Base-by-base conservation (phyloP, 148 eudicot genomes). In the Chenopodium album region DNA sequence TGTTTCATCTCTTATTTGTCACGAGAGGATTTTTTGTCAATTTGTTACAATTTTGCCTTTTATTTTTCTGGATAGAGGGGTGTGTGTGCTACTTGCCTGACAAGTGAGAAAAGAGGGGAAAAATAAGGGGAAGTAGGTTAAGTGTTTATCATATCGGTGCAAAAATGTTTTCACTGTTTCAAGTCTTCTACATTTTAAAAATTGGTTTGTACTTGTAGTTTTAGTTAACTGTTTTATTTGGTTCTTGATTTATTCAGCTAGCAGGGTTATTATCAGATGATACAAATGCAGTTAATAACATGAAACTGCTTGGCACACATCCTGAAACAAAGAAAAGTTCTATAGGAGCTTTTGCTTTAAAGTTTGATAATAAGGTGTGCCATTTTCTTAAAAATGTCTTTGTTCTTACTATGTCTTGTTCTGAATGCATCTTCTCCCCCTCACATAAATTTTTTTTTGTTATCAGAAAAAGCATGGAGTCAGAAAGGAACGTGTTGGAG, bases 401-500 rank as follows among this genome's bases (percentile, higher is more conserved):
- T 60, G 29, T 22, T 48, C 59, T 65, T 1, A 23, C 9, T 44
- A 79, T 77, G 54, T 71, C 73, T 37, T 31, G 69, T 64, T 16
- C 76, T n/a, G 19, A 37, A 32, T 76, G 60, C 60, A 54, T 52
- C 63, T 31, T 52, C 47, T 69, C 46, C 22, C 65, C 20, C 78
- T 83, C 73, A 67, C 17, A 28, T 80, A 66, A 59, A 3, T 34
- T 60, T 19, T 76, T 31, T 32, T 65, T 44, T 74, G 80, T 46
- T 48, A 84, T 50, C 78, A 93, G 98, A 93, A 91, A 90, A 94
- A 92, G 82, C 91, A 89, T 85, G 99, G 87, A 75, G 87, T 87
- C 72, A 90, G 99, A 89, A 96, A 94, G 87, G 99, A 96, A 63
- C 97, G 98, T 74, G 76, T 81, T 81, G 97, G 92, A 79, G 95